A percentile compares a stretch with the other conserved stretches of the same genome.
phyloP scores from a whole-genome alignment of 306 rosid genomes.

The Adenanthera pavonina region DNA sequence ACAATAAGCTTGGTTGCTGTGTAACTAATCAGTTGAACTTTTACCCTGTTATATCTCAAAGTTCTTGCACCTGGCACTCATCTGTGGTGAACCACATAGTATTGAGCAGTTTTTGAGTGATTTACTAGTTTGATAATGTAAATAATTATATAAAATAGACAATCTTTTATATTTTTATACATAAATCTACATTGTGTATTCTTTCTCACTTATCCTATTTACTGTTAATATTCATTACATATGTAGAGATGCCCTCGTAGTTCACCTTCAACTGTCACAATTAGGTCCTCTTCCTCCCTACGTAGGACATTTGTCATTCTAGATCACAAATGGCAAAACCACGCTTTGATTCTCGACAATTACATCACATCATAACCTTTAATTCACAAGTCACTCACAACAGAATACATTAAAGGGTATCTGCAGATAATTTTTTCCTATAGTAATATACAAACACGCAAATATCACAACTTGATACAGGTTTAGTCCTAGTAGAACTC shows the following conservation, averaged over 20 bases:
- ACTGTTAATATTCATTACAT: background rate
- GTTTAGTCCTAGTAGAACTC: slow-evolving; percentile 23
- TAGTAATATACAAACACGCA: background rate
- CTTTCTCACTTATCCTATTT: background rate
- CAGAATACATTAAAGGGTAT: slow-evolving; percentile 8
- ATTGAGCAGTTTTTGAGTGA: slow-evolving; percentile 9
- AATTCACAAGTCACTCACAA: background rate
- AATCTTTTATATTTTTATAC: slow-evolving; percentile 6
- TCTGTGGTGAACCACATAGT: slow-evolving; percentile 8
- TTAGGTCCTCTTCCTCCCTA: background rate
- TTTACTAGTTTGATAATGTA: background rate
- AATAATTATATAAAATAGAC: slow-evolving; percentile 12
- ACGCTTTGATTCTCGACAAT: background rate
- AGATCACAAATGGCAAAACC: background rate
- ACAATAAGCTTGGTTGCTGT: slow-evolving; percentile 14
- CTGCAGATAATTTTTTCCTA: background rate
- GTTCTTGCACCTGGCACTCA: slow-evolving; percentile 20
- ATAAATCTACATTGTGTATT: background rate
- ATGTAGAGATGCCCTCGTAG: background rate
- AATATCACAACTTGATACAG: slow-evolving; percentile 15
- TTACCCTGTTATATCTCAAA: slow-evolving; percentile 14
- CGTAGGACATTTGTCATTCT: background rate
- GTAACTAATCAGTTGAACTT: background rate
- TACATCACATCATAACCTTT: background rate
- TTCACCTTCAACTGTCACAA: background rate